A percentile compares a stretch with the other conserved stretches of the same genome.
phyloP scores from a whole-genome alignment of 495 filamentous ascomycete species.

The Podospora australis region DNA sequence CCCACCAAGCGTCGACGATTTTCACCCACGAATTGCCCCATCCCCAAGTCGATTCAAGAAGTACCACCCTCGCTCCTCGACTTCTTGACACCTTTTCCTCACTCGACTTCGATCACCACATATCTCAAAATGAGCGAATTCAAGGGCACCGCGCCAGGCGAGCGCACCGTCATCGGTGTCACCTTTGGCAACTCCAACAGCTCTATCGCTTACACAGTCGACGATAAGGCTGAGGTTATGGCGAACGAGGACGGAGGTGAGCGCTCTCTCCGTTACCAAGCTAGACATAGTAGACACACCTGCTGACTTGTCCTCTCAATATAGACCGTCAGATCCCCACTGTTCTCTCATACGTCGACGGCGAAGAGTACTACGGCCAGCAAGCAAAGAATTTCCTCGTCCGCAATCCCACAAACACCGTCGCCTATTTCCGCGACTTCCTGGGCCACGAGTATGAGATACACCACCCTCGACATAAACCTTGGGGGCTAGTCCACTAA shows the following conservation, averaged over 20 bases:
- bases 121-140: conserved; percentile 29
- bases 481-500: background rate
- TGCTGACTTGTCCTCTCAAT: background rate
- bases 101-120: background rate
- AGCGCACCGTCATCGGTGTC: conserved; percentile 83
- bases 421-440: conserved; percentile 93
- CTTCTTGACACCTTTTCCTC: background rate
- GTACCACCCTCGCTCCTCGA: background rate
- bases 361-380: conserved; percentile 92
- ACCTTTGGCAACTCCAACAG: conserved; percentile 97
- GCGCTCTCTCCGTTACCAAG: conserved; percentile 20
- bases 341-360: conserved; percentile 86
- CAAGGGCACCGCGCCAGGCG: conserved; percentile 42
- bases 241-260: conserved; percentile 97
- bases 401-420: conserved; percentile 85
- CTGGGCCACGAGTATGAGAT: conserved; percentile 74
- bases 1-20: conserved; percentile 10
- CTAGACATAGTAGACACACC: too few relatives aligned
- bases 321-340: conserved; percentile 94
- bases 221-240: conserved; percentile 95
- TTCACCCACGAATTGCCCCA: conserved; percentile 10
- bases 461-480: background rate
- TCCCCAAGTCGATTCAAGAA: conserved; percentile 1
- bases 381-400: conserved; percentile 91
- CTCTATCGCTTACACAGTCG: conserved; percentile 85